Base-by-base conservation (phyloP, 2,329 filamentous ascomycete species). In the Trichophyton rubrum region DNA sequence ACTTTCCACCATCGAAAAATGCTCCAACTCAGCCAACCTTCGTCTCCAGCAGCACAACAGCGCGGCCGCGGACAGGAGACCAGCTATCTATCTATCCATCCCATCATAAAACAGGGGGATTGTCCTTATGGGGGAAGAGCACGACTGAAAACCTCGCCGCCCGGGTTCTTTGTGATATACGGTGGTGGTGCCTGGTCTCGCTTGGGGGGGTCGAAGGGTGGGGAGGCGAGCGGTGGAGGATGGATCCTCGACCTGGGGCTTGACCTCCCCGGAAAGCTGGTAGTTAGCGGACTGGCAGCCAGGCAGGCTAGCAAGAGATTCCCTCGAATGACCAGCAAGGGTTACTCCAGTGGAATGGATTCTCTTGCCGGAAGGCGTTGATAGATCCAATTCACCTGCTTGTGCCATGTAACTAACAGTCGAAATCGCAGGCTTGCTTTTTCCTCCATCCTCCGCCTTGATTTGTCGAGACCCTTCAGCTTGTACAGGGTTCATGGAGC, bases 381-480 rank as follows among this genome's bases (percentile, higher is more conserved):
- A 55, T 55, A 55, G 51, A 55, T 55, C 51, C 51, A 55, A 55
- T 55, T 55, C 51, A 24, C 20, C 47, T 55, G 51, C 51, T 35
- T 55, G 51, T 55, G 51, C 51, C 51, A 55, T 55, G 51, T 55
- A 55, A 55, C 51, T 55, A 35, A 55, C 51, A 17, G 22, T 35
- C 24, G 27, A 33, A 55, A 20, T 55, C 20, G 13, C 51, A 55
- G 51, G 51, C 51, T 55, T 55, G 51, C 51, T 55, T 55, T 55
- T 55, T 55, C 33, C 11, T n/a, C 51, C 24, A 2, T n/a, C 27
- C 30, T 30, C 27, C 24, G 51, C 51, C 51, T 55, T 55, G 51
- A 55, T 55, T 55, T 55, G 51, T 55, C 51, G 51, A 35, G 33
- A 7, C 51, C n/a, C 51, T 43, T 35, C 51, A 55, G 51, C 51